Evolutionary conservation across 2,329 filamentous ascomycete genomes (phyloP).

Genomic region (Paraphaeosphaeria minitans): DNA sequence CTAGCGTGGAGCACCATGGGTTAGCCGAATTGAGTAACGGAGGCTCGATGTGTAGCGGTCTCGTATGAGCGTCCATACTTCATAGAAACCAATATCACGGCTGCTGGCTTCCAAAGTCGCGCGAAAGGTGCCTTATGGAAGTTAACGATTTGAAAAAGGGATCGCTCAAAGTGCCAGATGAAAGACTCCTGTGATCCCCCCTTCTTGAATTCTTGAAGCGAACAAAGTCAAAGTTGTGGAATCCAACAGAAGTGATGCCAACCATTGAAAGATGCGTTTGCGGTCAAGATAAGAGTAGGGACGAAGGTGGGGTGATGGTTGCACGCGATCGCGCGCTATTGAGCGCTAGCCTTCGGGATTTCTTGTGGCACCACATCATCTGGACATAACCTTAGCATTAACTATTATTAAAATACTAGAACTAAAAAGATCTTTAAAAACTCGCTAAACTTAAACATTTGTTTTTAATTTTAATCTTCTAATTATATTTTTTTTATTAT

Average conservation of each 20-base stretch:
- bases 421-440: too few relatives aligned
- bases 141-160: not conserved
- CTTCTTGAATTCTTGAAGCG: not conserved
- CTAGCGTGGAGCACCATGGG: conserved; percentile 72
- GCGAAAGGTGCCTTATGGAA: not conserved
- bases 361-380: too few relatives aligned
- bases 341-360: not conserved
- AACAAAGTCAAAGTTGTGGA: not conserved
- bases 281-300: not conserved
- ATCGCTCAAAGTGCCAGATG: not conserved
- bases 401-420: too few relatives aligned
- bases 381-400: too few relatives aligned
- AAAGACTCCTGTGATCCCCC: too few relatives aligned
- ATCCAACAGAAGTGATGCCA: not conserved
- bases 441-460: too few relatives aligned
- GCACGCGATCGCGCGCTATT: not conserved
- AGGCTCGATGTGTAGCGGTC: conserved; percentile 60
- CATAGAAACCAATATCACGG: not conserved
- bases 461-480: too few relatives aligned
- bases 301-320: not conserved
- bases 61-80: conserved; percentile 20
- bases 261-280: not conserved
- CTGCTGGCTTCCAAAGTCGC: not conserved
- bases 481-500: too few relatives aligned
- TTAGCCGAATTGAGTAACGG: conserved; percentile 76